Percentiles rank a stretch among this genome's conserved stretches.
Conservation (phyloP, 805 yeast genomes). For the Wickerhamomyces kurtzmanii region DNA sequence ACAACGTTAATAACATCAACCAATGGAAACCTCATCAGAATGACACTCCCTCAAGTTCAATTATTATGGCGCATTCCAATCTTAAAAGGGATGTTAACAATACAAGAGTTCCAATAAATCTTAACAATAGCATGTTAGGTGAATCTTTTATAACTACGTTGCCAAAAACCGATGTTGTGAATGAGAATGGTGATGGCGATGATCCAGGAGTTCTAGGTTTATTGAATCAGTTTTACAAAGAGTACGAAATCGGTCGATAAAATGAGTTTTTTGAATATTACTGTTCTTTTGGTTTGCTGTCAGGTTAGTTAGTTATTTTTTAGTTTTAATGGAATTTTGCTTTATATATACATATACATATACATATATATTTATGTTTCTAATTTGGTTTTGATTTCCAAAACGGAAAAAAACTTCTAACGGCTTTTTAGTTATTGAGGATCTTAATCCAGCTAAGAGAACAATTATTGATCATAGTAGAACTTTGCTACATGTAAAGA, state of each 20-base stretch:
- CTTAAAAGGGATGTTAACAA: too few species aligned
- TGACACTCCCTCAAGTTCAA: too few species aligned
- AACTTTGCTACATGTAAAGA: too few species aligned
- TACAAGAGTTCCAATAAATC: constrained; percentile 2
- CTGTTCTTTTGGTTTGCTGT: too few species aligned
- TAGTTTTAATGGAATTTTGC: constrained; percentile 1
- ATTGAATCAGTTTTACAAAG: constrained; percentile 68
- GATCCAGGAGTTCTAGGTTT: constrained; percentile 64
- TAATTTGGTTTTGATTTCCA: constrained; percentile 1
- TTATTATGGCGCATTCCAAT: too few species aligned
- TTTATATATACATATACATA: not conserved
- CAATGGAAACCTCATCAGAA: not conserved
- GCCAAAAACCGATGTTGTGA: constrained; percentile 25
- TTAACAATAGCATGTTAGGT: constrained; percentile 20
- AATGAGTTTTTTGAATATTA: too few species aligned
- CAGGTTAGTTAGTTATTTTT: too few species aligned
- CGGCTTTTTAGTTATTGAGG: too few species aligned
- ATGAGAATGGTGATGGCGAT: constrained; percentile 20
- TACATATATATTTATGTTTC: not conserved
- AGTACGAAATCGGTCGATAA: constrained; percentile 20
- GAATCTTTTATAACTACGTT: constrained; percentile 31
- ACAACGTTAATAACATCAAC: constrained; percentile 1
- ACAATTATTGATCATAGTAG: too few species aligned
- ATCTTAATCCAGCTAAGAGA: too few species aligned
- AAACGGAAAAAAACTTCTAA: not conserved